These are phyloP conservation scores for Lichtheimia hyalospora DNA, from an alignment of 371 early-diverging fungal genomes.

Conservation along the genomic window DNA sequence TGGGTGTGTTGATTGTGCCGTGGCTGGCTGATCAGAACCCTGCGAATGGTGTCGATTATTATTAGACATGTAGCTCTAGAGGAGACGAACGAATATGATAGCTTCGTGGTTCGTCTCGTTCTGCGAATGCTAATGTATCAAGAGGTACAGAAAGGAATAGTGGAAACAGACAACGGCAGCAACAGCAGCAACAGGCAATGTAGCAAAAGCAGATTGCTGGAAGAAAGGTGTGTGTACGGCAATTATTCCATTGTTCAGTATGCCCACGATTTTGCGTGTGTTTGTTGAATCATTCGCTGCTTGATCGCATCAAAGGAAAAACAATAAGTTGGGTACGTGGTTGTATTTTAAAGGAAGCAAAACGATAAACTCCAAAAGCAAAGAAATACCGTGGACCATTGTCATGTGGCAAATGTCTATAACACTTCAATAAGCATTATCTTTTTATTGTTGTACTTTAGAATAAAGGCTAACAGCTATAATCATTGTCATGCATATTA, in stretches of 20 bases:
- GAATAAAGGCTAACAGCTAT: too few species aligned
- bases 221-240: background rate
- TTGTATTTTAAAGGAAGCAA: constrained; percentile 10
- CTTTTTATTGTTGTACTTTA: too few species aligned
- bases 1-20: background rate
- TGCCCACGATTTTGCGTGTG: background rate
- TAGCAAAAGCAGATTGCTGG: too few species aligned
- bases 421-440: too few species aligned
- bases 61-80: constrained; percentile 6
- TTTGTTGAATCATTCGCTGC: too few species aligned
- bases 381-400: background rate
- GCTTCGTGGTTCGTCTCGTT: background rate
- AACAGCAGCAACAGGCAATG: background rate
- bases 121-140: too few species aligned
- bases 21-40: constrained; percentile 8
- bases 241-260: background rate
- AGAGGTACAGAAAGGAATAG: too few species aligned
- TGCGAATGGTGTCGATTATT: constrained; percentile 11
- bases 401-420: too few species aligned
- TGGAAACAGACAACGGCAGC: background rate
- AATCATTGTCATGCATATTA: too few species aligned
- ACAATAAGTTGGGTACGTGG: background rate
- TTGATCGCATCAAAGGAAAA: background rate
- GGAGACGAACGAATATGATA: background rate
- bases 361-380: background rate